These are phyloP conservation scores for Citrus medica DNA, from an alignment of 345 rosid genomes.

Conservation along the genomic window DNA sequence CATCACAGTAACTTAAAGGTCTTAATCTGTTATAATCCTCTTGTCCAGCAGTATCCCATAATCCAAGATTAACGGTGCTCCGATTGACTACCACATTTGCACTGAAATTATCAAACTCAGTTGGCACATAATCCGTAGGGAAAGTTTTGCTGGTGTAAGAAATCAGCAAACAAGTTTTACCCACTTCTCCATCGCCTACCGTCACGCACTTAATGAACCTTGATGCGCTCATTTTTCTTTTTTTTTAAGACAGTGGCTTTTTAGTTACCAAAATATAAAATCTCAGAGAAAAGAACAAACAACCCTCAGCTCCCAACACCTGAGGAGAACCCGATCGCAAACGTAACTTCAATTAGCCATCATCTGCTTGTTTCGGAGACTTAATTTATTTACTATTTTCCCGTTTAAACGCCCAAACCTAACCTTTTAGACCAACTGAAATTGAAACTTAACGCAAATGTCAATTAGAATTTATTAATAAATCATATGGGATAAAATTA, in stretches of 20 bases:
- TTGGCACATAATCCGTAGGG: constrained; percentile 86
- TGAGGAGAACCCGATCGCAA: constrained; percentile 18
- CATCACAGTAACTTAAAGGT: constrained; percentile 92
- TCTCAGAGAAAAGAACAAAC: background rate
- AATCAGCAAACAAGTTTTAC: constrained; percentile 81
- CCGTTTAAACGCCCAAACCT: no score
- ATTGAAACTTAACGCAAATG: no score
- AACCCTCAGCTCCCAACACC: constrained; percentile 37
- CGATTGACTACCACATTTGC: constrained; percentile 95
- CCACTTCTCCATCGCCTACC: constrained; percentile 88
- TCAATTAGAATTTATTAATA: no score
- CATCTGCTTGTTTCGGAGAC: constrained; percentile 16
- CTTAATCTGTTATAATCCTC: constrained; percentile 93
- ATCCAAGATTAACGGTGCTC: constrained; percentile 77
- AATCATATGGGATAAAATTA: no score
- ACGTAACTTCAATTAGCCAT: constrained; percentile 31
- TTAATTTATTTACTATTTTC: no score
- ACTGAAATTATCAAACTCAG: constrained; percentile 94
- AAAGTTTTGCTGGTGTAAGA: constrained; percentile 89
- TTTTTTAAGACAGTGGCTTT: background rate
- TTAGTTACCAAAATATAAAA: constrained; percentile 1
- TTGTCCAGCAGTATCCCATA: constrained; percentile 98
- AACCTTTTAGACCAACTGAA: no score
- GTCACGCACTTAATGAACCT: constrained; percentile 87
- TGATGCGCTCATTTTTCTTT: constrained; percentile 65